Base-by-base conservation (phyloP, 106 monocot genomes). In the Gastrodia elata region DNA sequence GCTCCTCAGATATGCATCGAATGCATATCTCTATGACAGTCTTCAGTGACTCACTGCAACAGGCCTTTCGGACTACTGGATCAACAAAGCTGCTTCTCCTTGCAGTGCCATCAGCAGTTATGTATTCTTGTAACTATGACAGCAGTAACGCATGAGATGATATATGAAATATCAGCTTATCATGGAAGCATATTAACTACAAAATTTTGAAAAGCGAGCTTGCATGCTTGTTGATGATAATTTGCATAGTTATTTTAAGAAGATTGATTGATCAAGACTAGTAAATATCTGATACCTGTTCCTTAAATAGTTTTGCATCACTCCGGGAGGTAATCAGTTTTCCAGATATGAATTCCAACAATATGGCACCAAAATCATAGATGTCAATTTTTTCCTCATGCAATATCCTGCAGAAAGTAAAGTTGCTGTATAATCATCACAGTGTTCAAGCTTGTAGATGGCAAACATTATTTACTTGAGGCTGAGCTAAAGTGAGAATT, bases 351-450 rank as follows among this genome's bases (percentile, higher is more conserved):
- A 98, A 78, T 81, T 98, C 97, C 32, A 98, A 75, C 71, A 98
- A 79, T 64, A 98, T 93, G 74, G 91, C 79, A 69, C 97, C 97
- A 73, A 97, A 93, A 44, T 98, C 90, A 76, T 87, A 88, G 40
- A 98, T 83, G 78, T 98, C 97, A n/a, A 81, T 73, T 80, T 98
- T 93, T 76, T 88, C 92, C 24, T 77, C 78, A 64, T 85, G 61
- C 40, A 69, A 86, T 57, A 41, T 65, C 73, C 97, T 93, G 79
- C 30, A 76, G 76, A 40, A 61, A 32, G 32, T 32, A 10, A 22
- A n/a, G 20, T 61, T 61, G 28, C 32, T 61, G 28, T 61, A 61
- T 61, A 33, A 32, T 61, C 20, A 13, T 61, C 61, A 61, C 13
- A 61, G 30, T 44, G 15, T 13, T 61, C 5, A 61, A 61, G 22